Evolutionary conservation across 768 basidiomycete species (phyloP).

Genomic region (Termitomyces sp.): DNA sequence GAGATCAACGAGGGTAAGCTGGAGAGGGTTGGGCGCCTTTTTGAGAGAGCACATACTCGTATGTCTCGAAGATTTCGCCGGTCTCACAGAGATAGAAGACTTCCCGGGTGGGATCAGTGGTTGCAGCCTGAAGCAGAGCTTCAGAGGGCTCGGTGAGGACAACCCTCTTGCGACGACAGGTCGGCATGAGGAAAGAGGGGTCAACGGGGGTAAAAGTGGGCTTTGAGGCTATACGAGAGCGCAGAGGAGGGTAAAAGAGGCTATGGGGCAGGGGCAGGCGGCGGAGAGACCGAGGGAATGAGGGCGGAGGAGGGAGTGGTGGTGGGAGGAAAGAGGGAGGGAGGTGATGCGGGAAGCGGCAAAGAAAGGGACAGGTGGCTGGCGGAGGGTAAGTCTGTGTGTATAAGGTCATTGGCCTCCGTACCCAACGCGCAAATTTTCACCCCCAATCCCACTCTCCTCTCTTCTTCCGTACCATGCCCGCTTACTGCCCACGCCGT

Average conservation of each 20-base stretch:
- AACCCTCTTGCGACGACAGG: slow-evolving; percentile 87
- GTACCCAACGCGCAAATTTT: slow-evolving; percentile 15
- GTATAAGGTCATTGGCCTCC: slow-evolving; percentile 24
- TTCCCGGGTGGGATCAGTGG: slow-evolving; percentile 63
- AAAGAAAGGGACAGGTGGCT: slow-evolving; percentile 66
- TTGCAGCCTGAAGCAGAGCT: slow-evolving; percentile 61
- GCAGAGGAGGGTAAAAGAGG: slow-evolving; percentile 17
- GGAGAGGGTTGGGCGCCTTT: slow-evolving; percentile 25
- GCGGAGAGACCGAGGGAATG: slow-evolving; percentile 11
- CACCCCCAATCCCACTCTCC: slow-evolving; percentile 12
- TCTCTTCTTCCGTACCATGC: slow-evolving; percentile 18
- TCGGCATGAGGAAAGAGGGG: slow-evolving; percentile 58
- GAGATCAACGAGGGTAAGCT: slow-evolving; percentile 16
- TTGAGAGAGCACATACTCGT: slow-evolving; percentile 68
- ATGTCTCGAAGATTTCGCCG: slow-evolving; percentile 95
- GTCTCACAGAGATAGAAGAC: slow-evolving; percentile 94
- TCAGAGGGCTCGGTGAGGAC: slow-evolving; percentile 82
- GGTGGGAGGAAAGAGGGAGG: slow-evolving; percentile 34
- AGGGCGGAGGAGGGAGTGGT: slow-evolving; percentile 21
- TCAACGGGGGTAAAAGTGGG: slow-evolving; percentile 21
- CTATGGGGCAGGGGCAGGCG: slow-evolving; percentile 15
- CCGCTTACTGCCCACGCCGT: background rate
- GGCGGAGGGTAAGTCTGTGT: slow-evolving; percentile 52
- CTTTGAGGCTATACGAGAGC: slow-evolving; percentile 17
- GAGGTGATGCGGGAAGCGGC: slow-evolving; percentile 53